Base-by-base conservation (phyloP, 495 filamentous ascomycete genomes). In the Aspergillus haitiensis region DNA sequence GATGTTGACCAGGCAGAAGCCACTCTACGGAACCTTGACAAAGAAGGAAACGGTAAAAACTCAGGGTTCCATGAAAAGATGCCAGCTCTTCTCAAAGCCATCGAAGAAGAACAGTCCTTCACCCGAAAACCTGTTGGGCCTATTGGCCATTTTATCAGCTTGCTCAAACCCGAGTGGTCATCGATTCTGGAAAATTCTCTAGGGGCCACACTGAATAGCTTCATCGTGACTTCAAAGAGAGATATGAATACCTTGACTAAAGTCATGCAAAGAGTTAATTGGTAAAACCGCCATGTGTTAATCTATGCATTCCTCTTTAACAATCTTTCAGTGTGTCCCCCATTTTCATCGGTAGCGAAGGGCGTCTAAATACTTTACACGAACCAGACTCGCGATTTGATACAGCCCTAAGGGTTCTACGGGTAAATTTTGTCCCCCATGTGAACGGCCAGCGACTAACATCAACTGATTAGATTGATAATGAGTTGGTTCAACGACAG, bases 101-200 rank as follows among this genome's bases (percentile, higher is more conserved):
- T 98, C 64, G 78, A 84, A 6, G 72, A 80, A 44, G 91, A 96
- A 53, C 63, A 55, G 2, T 72, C 84, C 0, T 97, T 94, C 62
- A 70, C 74, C 21, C 75, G 81, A 39, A 88, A 81, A 45, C 94
- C 95, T 48, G 78, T 97, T 36, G 94, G 94, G 0, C 94, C 94
- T 0, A 80, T 97, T 11, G 95, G 91, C 21, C 73, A 83, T 9
- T 82, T 91, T 64, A 78, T 98, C 21, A 84, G 82, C 53, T 71
- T 98, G 39, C 77, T 85, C 27, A 85, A 94, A 59, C 88, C 89
- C 6, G 77, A 89, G 65, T 99, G 94, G 94, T 87, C 87, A 6
- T 84, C 81, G n/a, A 84, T 93, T 52, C 69, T 98, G 8, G 94
- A 99, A 67, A 85, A 79, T 58, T 81, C 81, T 4, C 73, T 96